Base-by-base conservation (phyloP, 768 basidiomycete species). In the Phaffia tasmanica region DNA sequence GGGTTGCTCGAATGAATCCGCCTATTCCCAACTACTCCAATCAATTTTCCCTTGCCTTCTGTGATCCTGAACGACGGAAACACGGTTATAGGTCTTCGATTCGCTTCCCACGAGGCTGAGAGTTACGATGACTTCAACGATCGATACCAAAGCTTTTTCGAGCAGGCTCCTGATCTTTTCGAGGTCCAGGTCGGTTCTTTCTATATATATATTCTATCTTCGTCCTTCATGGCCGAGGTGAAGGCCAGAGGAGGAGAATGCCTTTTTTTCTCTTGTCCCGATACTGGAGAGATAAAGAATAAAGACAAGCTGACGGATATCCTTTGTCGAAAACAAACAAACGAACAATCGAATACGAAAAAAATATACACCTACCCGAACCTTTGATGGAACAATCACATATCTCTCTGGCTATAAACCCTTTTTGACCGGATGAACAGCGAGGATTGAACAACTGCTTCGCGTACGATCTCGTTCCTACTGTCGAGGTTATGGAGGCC, bases 401-500 rank as follows among this genome's bases (percentile, higher is more conserved):
- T 19, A 18, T 25, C 35, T 32, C 3, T 3, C 42, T 56, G 25
- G 15, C n/a, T 42, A n/a, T 27, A 6, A 46, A 29, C 21, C 48
- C 29, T 53, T 46, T 23, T 53, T 32, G 25, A 21, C 21, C 11
- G 25, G 21, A 35, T 18, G 3, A 15, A 29, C 94, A 99, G 79
- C 89, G 95, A 60, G 95, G 95, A 49, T 81, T 99, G 73, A 98
- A 99, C 82, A 99, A 99, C 83, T 97, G 93, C 81, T 99, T 99
- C 76, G 89, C 95, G 2, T 94, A 98, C 77, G 95, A 99, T 78
- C 84, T 95, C 70, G 92, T 95, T 18, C 91, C 91, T 5, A 83
- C 88, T 1, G 83, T 89, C 30, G 76, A 80, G 63, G 89, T 94
- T 72, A 79, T 93, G 63, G 89, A 92, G 79, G 87, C 89, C 70